phyloP scores from a whole-genome alignment of 176 grass and related monocot species.

The Oryza officinalis region DNA sequence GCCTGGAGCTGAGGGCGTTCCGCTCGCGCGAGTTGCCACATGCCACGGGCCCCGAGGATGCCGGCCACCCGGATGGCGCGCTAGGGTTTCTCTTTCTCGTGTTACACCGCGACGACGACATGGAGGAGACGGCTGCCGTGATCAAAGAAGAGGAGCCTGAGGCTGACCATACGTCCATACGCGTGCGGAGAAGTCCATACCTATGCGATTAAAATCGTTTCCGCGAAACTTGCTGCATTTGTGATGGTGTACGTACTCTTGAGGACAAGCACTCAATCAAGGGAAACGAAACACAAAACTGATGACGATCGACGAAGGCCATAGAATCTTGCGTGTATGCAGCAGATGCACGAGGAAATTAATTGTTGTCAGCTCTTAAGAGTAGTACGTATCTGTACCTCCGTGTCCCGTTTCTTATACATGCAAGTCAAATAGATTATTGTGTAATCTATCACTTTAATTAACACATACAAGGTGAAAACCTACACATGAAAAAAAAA shows the following conservation, averaged over 20 bases:
- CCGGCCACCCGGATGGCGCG: neutral
- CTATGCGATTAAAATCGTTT: no score
- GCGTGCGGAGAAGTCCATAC: no score
- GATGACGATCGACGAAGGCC: neutral
- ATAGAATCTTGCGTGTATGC: neutral
- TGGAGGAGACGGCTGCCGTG: no score
- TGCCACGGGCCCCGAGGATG: neutral
- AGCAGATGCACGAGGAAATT: neutral
- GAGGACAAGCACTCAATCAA: neutral
- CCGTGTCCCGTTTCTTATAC: neutral
- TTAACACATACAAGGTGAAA: no score
- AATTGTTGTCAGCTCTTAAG: neutral
- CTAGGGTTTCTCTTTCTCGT: slow-evolving; percentile 12
- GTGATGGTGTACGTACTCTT: neutral
- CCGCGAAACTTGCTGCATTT: neutral
- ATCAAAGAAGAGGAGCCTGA: no score
- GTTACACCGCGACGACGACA: neutral
- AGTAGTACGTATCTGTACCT: neutral
- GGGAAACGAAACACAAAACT: neutral
- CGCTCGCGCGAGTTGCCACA: slow-evolving; percentile 1
- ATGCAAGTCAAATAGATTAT: no score
- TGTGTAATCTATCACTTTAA: no score
- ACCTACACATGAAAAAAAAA: no score
- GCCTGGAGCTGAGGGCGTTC: neutral
- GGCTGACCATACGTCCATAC: neutral